A percentile compares a stretch with the other conserved stretches of the same genome.
phyloP scores from a whole-genome alignment of 768 basidiomycete species.

The Roridomyces roridus region DNA sequence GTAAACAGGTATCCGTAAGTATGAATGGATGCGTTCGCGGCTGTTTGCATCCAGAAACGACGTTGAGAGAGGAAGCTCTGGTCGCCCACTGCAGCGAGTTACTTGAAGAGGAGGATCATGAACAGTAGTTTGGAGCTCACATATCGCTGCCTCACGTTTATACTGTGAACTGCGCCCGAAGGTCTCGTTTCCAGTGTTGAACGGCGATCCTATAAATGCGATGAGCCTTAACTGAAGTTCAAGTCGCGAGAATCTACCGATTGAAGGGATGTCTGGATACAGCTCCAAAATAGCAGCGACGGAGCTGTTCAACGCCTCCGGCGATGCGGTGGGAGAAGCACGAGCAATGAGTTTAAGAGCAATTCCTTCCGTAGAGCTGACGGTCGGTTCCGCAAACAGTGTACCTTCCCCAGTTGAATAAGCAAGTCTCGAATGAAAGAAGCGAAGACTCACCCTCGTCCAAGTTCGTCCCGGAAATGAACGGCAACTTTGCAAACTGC shows the following conservation, averaged over 20 bases:
- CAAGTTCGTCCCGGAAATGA: constrained; percentile 47
- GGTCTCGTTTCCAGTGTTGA: constrained; percentile 45
- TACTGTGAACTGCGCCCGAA: constrained; percentile 47
- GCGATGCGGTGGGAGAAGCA: constrained; percentile 32
- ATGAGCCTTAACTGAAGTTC: background rate
- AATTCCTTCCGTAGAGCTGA: constrained; percentile 33
- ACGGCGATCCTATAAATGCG: constrained; percentile 43
- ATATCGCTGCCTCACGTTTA: constrained; percentile 40
- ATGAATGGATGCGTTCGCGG: constrained; percentile 37
- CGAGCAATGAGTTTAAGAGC: constrained; percentile 24
- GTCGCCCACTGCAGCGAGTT: constrained; percentile 26
- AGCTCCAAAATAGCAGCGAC: constrained; percentile 36
- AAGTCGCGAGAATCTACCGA: constrained; percentile 8
- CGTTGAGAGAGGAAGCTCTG: constrained; percentile 31
- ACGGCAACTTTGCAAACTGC: constrained; percentile 42
- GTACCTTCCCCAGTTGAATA: too few relatives aligned
- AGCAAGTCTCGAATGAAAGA: too few relatives aligned
- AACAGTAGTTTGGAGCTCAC: background rate
- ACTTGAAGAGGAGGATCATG: background rate
- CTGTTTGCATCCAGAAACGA: constrained; percentile 40
- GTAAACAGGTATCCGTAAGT: constrained; percentile 47
- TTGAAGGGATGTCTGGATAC: constrained; percentile 49
- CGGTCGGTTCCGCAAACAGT: constrained; percentile 26
- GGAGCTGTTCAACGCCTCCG: constrained; percentile 19
- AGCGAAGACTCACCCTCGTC: too few relatives aligned